phyloP scores from a whole-genome alignment of 2,329 filamentous ascomycete species.

The Thelonectria olida region DNA sequence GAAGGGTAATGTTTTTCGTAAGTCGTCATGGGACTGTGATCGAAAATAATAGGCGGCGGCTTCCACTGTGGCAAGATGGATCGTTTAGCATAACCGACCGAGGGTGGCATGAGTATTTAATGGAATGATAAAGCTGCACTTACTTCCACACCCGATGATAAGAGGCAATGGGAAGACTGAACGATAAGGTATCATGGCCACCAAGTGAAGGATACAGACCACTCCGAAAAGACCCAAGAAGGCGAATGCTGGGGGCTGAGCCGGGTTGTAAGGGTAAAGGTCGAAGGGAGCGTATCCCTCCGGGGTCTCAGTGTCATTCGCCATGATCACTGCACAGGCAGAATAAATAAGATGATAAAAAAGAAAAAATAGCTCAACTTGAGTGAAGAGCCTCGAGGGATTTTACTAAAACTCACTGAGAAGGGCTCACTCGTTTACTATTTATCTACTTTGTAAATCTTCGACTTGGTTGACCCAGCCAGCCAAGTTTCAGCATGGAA shows the following conservation, averaged over 20 bases:
- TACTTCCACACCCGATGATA: slow-evolving; percentile 59
- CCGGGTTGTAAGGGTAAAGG: slow-evolving; percentile 58
- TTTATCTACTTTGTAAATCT: not conserved
- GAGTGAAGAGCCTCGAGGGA: too few relatives aligned
- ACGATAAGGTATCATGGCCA: slow-evolving; percentile 52
- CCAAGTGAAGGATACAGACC: slow-evolving; percentile 49
- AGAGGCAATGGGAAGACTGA: slow-evolving; percentile 62
- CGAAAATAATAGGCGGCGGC: slow-evolving; percentile 58
- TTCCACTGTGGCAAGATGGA: too few relatives aligned
- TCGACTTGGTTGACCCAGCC: not conserved
- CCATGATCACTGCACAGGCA: too few relatives aligned
- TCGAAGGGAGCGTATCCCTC: slow-evolving; percentile 35
- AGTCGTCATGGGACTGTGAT: slow-evolving; percentile 51
- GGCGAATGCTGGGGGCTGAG: slow-evolving; percentile 31
- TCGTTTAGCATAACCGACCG: too few relatives aligned
- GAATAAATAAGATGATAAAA: too few relatives aligned
- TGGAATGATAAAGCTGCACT: slow-evolving; percentile 13
- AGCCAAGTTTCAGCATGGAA: not conserved
- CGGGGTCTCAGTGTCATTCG: slow-evolving; percentile 13
- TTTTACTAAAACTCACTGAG: not conserved
- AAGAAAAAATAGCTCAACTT: not conserved
- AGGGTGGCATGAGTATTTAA: not conserved
- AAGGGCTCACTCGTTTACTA: not conserved
- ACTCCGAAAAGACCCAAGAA: slow-evolving; percentile 42
- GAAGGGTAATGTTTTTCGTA: slow-evolving; percentile 44